Evolutionary conservation across 805 yeast species (phyloP), one percentile per base, ranked within the genome.

Genomic region (Cyberlindnera mycetangii): DNA sequence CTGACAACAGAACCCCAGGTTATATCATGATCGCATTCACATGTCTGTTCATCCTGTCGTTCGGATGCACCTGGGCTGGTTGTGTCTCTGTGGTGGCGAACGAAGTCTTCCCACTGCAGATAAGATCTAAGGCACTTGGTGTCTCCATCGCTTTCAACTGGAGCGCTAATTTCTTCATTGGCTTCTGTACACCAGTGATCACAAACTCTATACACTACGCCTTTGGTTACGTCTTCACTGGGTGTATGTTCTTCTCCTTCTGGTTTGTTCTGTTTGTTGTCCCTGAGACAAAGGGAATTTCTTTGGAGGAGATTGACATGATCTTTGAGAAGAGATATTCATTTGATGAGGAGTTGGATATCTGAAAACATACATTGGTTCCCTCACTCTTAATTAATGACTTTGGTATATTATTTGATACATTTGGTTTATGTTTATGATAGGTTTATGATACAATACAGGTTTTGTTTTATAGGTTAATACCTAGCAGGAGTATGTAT

Each of bases 201-300:
- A 77, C 79, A 9, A 63, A 67, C 9, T 64, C 69, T 20, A 74
- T 83, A 51, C 82, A 80, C 45, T 82, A 80, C 64, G 69, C 71
- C 52, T 75, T 77, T 59, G 89, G 89, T 7, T 79, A 72, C 57
- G 78, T 81, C 12, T 65, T 65, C 42, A 59, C 75, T n/a, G 81
- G 79, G 0, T 75, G 77, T 52, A 62, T 74, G 59, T 57, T 75
- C 27, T 65, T 52, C 27, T 55, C 63, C 18, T 51, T 80, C 61
- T 71, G 64, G 42, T 72, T 72, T 54, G 59, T 72, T 18, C 70
- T 75, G 7, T 70, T 86, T 70, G 74, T 76, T 51, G 80, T 87
- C 44, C 79, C 79, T 52, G 95, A 87, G 67, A 87, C 95, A 38
- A 84, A 82, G 69, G 93, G 93, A 41, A 73, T 86, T 56, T 75